These are phyloP conservation scores for Hydnomerulius pinastri DNA, from an alignment of 768 basidiomycete species.

Conservation along the genomic window DNA sequence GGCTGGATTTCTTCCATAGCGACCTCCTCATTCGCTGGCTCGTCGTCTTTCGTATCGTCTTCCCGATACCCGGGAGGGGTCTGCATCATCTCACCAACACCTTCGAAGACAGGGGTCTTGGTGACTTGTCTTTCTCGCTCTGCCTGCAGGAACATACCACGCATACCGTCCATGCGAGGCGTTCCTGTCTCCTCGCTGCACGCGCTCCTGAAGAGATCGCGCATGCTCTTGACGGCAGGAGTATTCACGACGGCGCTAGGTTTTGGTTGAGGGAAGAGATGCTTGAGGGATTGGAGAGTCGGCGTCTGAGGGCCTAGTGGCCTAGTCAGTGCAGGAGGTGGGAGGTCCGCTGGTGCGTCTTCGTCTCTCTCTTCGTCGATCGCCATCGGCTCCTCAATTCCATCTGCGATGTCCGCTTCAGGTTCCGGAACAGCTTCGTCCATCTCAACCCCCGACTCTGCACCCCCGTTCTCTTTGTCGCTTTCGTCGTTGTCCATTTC, in stretches of 20 bases:
- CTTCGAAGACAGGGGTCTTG: slow-evolving; percentile 29
- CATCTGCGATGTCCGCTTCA: neutral
- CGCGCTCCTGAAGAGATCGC: slow-evolving; percentile 31
- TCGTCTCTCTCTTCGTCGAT: slow-evolving; percentile 22
- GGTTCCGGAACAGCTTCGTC: neutral
- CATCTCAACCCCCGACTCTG: neutral
- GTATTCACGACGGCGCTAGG: slow-evolving; percentile 16
- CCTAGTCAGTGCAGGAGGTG: neutral
- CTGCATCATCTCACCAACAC: slow-evolving; percentile 30
- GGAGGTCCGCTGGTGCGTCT: slow-evolving; percentile 10
- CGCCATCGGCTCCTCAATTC: neutral
- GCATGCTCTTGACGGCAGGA: slow-evolving; percentile 31
- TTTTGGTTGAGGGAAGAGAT: slow-evolving; percentile 28
- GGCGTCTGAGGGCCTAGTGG: slow-evolving; percentile 25
- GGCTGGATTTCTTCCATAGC: slow-evolving; percentile 11
- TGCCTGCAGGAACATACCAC: slow-evolving; percentile 30
- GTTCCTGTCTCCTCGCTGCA: slow-evolving; percentile 21
- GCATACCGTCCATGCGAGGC: slow-evolving; percentile 36
- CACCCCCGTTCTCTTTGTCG: slow-evolving; percentile 15
- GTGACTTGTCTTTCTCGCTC: slow-evolving; percentile 7
- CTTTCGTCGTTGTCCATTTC: slow-evolving; percentile 3
- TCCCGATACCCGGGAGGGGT: slow-evolving; percentile 28
- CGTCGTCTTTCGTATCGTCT: slow-evolving; percentile 5
- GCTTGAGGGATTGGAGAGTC: slow-evolving; percentile 31
- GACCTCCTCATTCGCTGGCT: slow-evolving; percentile 2